Evolutionary conservation across 305 asterid species (phyloP).

Genomic region (Solanum hybrid): DNA sequence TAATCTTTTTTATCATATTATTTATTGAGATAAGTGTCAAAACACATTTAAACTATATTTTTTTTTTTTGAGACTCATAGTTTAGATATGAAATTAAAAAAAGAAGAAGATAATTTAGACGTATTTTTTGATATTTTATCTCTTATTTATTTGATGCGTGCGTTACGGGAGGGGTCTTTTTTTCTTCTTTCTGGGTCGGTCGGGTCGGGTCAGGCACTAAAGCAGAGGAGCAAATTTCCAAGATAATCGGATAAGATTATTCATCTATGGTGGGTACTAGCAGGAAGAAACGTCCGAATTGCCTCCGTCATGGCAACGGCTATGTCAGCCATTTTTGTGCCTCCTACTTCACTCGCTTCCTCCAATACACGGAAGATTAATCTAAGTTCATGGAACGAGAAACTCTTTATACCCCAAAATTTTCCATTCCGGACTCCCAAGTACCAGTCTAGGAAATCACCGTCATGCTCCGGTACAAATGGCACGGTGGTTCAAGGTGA

Average conservation of each 20-base stretch:
- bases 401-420: slow-evolving; percentile 9
- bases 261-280: not conserved
- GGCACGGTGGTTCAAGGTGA: slow-evolving; percentile 31
- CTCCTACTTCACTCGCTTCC: slow-evolving; percentile 14
- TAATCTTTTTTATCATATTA: too few species aligned
- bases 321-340: slow-evolving; percentile 25
- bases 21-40: too few species aligned
- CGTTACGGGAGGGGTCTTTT: not conserved
- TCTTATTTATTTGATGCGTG: not conserved
- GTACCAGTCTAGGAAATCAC: slow-evolving; percentile 13
- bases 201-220: not conserved
- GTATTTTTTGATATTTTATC: too few species aligned
- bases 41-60: too few species aligned
- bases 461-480: slow-evolving; percentile 31
- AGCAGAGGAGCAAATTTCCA: not conserved
- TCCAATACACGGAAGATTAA: slow-evolving; percentile 12
- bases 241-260: slow-evolving; percentile 16
- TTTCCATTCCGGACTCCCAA: slow-evolving; percentile 22
- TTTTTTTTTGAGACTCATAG: too few species aligned
- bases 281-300: not conserved
- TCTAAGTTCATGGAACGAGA: slow-evolving; percentile 5
- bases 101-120: too few species aligned
- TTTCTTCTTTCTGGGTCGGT: not conserved
- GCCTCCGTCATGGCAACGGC: slow-evolving; percentile 43
- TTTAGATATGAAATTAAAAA: too few species aligned